A percentile compares a stretch with the other conserved stretches of the same genome.
Evolutionary conservation across 1,139 yeast species (phyloP).

Genomic region (Geotrichum klebahnii): DNA sequence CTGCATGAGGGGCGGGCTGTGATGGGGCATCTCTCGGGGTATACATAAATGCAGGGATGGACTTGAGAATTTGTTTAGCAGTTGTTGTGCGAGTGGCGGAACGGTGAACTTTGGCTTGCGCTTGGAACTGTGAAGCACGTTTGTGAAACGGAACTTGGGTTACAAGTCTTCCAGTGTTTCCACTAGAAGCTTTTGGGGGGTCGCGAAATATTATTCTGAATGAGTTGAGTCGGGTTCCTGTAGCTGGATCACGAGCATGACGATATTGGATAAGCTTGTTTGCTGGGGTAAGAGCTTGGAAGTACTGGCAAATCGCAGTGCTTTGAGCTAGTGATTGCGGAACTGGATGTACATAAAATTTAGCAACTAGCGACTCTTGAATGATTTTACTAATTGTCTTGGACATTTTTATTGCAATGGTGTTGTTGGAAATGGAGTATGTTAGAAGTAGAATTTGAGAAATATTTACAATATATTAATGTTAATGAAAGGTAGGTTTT

Average conservation of each 20-base stretch:
- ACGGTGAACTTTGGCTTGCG: background rate
- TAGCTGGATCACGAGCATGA: slow-evolving; percentile 37
- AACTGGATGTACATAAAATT: slow-evolving; percentile 32
- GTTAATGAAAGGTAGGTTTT: too few species aligned
- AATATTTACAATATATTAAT: background rate
- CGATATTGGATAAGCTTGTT: slow-evolving; percentile 34
- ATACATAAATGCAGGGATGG: background rate
- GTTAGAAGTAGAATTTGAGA: background rate
- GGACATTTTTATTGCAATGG: slow-evolving; percentile 17
- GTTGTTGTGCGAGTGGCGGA: background rate
- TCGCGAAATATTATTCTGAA: slow-evolving; percentile 36
- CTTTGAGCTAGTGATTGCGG: slow-evolving; percentile 34
- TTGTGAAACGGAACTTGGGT: slow-evolving; percentile 11
- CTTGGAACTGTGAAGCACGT: background rate
- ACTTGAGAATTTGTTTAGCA: background rate
- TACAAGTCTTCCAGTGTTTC: background rate
- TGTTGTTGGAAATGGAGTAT: background rate
- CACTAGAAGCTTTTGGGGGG: slow-evolving; percentile 10
- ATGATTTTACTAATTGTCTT: slow-evolving; percentile 24
- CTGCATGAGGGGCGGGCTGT: background rate
- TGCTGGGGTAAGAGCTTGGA: slow-evolving; percentile 22
- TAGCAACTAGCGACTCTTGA: slow-evolving; percentile 32
- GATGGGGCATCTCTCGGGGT: slow-evolving; percentile 4
- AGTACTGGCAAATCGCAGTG: slow-evolving; percentile 30
- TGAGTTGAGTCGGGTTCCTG: slow-evolving; percentile 33